Evolutionary conservation across 306 rosid species (phyloP).

Genomic region (Vigna hirtella): DNA sequence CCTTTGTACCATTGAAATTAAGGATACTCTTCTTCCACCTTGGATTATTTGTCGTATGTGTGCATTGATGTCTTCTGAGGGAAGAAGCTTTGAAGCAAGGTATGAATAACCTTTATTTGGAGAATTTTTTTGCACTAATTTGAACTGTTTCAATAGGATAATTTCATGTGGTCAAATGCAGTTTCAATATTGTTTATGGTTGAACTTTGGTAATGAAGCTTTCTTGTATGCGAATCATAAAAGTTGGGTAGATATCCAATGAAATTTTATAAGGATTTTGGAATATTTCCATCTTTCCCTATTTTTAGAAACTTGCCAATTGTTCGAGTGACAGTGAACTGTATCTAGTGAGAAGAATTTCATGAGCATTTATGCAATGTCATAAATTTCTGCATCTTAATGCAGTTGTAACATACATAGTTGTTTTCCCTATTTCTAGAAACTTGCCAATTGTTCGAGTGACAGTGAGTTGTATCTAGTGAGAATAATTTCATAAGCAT

Average conservation of each 20-base stretch:
- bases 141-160: conserved; percentile 25
- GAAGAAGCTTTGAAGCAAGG: conserved; percentile 93
- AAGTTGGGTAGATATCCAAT: conserved; percentile 1
- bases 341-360: conserved; percentile 16
- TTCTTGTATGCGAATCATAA: background rate
- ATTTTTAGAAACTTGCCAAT: background rate
- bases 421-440: background rate
- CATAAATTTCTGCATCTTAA: background rate
- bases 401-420: too few species aligned
- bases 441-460: conserved; percentile 20
- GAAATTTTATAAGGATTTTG: background rate
- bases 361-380: conserved; percentile 13
- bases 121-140: conserved; percentile 15
- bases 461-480: background rate
- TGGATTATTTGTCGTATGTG: conserved; percentile 76
- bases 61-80: conserved; percentile 70
- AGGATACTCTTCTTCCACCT: conserved; percentile 82
- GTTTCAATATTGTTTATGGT: background rate
- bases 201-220: conserved; percentile 34
- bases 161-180: background rate
- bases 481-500: conserved; percentile 31
- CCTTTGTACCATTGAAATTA: conserved; percentile 75
- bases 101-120: conserved; percentile 46
- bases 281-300: background rate
- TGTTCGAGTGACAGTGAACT: conserved; percentile 22